Base-by-base conservation (phyloP, 495 filamentous ascomycete genomes). In the Neurospora sublineolata region DNA sequence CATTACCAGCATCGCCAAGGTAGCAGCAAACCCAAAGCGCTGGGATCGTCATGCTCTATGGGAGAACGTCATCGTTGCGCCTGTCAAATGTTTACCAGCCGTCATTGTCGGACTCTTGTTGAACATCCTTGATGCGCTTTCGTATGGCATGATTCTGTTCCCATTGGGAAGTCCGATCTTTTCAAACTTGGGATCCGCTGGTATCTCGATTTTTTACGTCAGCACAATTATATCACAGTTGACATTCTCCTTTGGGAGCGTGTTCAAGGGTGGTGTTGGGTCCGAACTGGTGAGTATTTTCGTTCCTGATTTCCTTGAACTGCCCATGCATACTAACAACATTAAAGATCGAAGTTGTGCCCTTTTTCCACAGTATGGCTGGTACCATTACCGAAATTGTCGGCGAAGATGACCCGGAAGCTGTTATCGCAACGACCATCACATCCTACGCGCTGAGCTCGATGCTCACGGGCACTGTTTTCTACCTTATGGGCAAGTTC, bases 191-290 rank as follows among this genome's bases (percentile, higher is more conserved):
- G 95, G 94, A 4, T 87, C 94, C 4, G 94, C 97, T 69, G 95
- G 95, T 16, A 97, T 99, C 71, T 97, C 96, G 0, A 98, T 99
- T 84, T 99, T 97, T 82, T 99, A 97, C 77, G 91, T 99, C 73
- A 97, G 94, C 83, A 96, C 93, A 71, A 97, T 99, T 73, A 87
- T 99, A 33, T 90, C 96, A 1, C 95, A 99, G 77, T 80, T 99
- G 64, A 91, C 93, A n/a, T 98, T 94, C 79, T 97, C 94, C 2
- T 87, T 89, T 6, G 92, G 93, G 7, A 97, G 93, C 77, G 88
- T 92, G 33, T 99, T 99, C 82, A 90, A 89, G 75, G 94, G 95
- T 14, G 95, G 92, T 8, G 89, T 98, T 75, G 95, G 95, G 30
- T 97, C 94, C n/a, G 95, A 98, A 78, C 91, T 98, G 90, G 91